A percentile compares a stretch with the other conserved stretches of the same genome.
phyloP scores from a whole-genome alignment of 2,329 filamentous ascomycete species.

The Neofusicoccum parvum region DNA sequence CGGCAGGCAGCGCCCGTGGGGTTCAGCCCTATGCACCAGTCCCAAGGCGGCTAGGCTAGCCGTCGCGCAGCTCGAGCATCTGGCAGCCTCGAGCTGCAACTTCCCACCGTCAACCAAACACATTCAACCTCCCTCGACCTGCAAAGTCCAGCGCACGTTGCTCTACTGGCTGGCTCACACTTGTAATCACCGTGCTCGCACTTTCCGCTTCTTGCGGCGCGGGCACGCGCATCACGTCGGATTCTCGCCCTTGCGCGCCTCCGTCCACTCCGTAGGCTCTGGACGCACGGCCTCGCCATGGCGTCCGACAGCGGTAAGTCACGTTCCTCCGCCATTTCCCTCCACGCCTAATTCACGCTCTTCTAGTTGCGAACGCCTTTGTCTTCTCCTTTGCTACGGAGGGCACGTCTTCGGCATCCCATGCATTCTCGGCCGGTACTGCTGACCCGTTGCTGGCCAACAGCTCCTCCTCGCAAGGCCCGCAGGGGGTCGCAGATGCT shows the following conservation, averaged over 20 bases:
- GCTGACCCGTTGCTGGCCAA: too few species aligned
- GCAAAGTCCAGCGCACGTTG: background rate
- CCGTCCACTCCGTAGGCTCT: background rate
- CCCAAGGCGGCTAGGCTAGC: conserved; percentile 7
- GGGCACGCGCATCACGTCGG: too few species aligned
- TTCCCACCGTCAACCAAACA: background rate
- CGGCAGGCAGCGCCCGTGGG: background rate
- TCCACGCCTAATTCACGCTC: background rate
- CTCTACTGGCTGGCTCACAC: background rate
- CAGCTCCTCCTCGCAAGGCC: too few species aligned
- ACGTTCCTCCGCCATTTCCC: background rate
- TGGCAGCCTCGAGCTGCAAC: conserved; percentile 8
- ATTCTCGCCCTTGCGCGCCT: background rate
- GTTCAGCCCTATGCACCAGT: background rate
- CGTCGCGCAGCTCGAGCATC: conserved; percentile 1
- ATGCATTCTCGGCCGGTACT: background rate
- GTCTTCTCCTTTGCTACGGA: too few species aligned
- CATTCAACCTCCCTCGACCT: background rate
- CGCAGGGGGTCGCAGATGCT: too few species aligned
- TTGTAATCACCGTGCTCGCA: too few species aligned
- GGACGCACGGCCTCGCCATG: conserved; percentile 3
- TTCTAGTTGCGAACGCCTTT: too few species aligned
- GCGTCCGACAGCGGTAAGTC: background rate
- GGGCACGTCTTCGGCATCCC: too few species aligned
- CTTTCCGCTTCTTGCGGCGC: background rate